Conservation (phyloP, 192 early-diverging fungal species). For the Rhizophagus clarus region DNA sequence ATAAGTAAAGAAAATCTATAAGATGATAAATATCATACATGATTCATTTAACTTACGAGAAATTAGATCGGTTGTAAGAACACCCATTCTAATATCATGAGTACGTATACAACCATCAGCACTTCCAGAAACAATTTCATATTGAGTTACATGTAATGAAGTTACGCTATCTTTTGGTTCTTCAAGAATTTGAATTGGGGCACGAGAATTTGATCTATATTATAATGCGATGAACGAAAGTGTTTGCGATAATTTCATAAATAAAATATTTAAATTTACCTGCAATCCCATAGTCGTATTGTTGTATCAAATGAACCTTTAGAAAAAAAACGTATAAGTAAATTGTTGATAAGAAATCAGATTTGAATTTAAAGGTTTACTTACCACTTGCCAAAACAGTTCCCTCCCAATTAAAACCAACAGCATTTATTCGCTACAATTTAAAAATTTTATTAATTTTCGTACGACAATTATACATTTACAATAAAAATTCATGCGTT, state of each 20-base stretch:
- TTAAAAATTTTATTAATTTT: neutral
- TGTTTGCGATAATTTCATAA: neutral
- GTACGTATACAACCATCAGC: slow-evolving; percentile 80
- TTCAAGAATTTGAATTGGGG: slow-evolving; percentile 80
- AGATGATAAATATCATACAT: too few relatives aligned
- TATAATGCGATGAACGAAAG: neutral
- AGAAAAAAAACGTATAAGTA: neutral
- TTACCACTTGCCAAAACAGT: slow-evolving; percentile 80
- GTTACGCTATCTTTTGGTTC: slow-evolving; percentile 89
- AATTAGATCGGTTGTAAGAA: slow-evolving; percentile 68
- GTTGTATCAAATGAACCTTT: slow-evolving; percentile 69
- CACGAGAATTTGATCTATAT: slow-evolving; percentile 51
- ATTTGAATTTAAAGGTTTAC: slow-evolving; percentile 38
- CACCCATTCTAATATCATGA: slow-evolving; percentile 85
- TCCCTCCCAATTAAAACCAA: slow-evolving; percentile 77
- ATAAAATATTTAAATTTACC: slow-evolving; percentile 43
- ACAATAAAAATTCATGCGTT: neutral
- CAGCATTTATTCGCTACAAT: slow-evolving; percentile 73
- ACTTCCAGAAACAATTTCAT: slow-evolving; percentile 77
- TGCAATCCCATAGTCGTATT: slow-evolving; percentile 78
- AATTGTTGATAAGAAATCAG: neutral
- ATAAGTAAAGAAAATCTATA: neutral
- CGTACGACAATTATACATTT: too few relatives aligned
- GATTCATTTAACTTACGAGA: slow-evolving; percentile 57
- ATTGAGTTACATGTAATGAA: slow-evolving; percentile 67